Percentiles rank a stretch among this genome's conserved stretches.
These are phyloP conservation scores for Chaetoceros tenuissimus DNA, from an alignment of 108 stramenopile genomes.

Conservation along the genomic window DNA sequence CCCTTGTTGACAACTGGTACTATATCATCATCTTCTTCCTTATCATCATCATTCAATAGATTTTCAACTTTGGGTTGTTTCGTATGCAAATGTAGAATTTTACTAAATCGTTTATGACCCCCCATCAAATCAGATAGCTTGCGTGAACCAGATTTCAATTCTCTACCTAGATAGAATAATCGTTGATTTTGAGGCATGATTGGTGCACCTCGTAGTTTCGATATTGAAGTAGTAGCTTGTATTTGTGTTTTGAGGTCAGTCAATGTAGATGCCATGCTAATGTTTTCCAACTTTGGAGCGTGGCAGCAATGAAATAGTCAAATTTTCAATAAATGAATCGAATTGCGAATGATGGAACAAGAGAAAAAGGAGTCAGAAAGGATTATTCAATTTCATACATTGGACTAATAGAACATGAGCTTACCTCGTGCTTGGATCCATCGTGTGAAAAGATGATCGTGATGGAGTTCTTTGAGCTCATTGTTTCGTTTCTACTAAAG, in stretches of 20 bases:
- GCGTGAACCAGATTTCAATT: constrained; percentile 59
- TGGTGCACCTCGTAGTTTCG: not conserved
- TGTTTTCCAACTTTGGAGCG: not conserved
- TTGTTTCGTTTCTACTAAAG: no score
- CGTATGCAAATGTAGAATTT: constrained; percentile 2
- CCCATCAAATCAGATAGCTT: constrained; percentile 9
- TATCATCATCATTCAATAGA: not conserved
- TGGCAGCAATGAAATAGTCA: not conserved
- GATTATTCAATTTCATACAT: no score
- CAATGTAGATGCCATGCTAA: not conserved
- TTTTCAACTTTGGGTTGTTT: not conserved
- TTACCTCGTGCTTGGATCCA: not conserved
- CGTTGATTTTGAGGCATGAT: constrained; percentile 37
- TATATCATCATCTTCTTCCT: not conserved
- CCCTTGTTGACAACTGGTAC: no score
- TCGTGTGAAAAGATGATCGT: not conserved
- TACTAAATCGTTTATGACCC: not conserved
- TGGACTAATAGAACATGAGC: not conserved
- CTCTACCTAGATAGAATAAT: constrained; percentile 67
- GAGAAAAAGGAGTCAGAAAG: no score
- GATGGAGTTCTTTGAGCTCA: no score
- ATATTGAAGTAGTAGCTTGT: not conserved
- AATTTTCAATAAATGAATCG: no score
- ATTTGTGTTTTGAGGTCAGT: not conserved
- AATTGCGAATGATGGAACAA: no score